Base-by-base conservation (phyloP, 202 grass and related monocot genomes). In the Bolboschoenoplectus hybrid region DNA sequence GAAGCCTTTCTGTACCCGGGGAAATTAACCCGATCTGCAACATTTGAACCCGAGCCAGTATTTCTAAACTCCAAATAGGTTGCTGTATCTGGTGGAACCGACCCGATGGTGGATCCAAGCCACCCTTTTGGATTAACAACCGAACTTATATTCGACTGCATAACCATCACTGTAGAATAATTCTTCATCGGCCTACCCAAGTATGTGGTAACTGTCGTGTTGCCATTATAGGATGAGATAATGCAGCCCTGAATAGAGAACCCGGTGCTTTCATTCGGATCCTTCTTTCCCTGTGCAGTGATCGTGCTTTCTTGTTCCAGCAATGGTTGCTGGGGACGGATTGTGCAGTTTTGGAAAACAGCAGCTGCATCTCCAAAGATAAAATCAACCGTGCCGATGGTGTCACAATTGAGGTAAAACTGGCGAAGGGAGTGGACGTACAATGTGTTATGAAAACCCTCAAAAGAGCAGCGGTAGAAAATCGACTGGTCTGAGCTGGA, bases 391-490 rank as follows among this genome's bases (percentile, higher is more conserved):
- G 88, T 87, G 72, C 88, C 85, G 6, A 64, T 84, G 9, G 87
- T 87, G 80, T 72, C 35, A 40, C 85, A 90, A 13, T 90, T 81
- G 40, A 80, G 60, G 85, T 84, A 90, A 82, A 90, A 90, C 20
- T 90, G 88, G 43, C 70, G 79, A 74, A 87, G 62, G 19, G 88
- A 90, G 80, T 84, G 85, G 4, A 72, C 19, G n/a, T 84, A 87
- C 63, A 90, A 71, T 6, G 85, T 87, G 80, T 90, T 86, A 46
- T 90, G 85, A 55, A 86, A 83, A 2, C 66, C 88, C 20, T 90
- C 70, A 47, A 90, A 83, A 62, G 80, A 86, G 80, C 88, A 90
- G 20, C 63, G 47, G 88, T 86, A 89, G 53, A 87, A 90, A 65
- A 86, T 78, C 5, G 81, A 87, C 35, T 83, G 85, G 82, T 87